Evolutionary conservation across 805 yeast genomes (phyloP).

Genomic region (Spathaspora passalidarum): DNA sequence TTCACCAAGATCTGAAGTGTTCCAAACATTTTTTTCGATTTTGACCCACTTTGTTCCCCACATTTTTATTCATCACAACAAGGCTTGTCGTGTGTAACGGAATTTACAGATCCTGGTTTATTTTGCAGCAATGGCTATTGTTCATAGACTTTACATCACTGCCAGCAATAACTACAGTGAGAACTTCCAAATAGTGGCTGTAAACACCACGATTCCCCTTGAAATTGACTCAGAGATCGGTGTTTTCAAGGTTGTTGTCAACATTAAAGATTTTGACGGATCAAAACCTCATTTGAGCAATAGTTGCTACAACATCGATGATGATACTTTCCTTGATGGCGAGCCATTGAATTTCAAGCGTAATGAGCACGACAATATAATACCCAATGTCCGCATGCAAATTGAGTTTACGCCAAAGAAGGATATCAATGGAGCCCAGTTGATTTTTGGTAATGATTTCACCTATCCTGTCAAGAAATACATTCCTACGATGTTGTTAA

Average conservation of each 20-base stretch:
- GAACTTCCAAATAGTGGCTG: conserved; percentile 33
- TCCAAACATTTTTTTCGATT: too few relatives aligned
- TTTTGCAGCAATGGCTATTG: conserved; percentile 11
- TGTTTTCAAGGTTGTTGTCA: conserved; percentile 34
- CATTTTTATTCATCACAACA: too few relatives aligned
- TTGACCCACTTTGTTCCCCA: too few relatives aligned
- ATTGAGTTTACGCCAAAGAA: conserved; percentile 41
- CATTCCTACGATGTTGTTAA: conserved; percentile 49
- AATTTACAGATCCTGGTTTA: background rate
- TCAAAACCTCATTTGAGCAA: conserved; percentile 31
- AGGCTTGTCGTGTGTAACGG: too few relatives aligned
- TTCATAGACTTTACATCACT: conserved; percentile 31
- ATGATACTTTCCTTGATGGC: conserved; percentile 24
- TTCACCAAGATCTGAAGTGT: too few relatives aligned
- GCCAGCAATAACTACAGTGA: conserved; percentile 26
- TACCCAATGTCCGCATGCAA: conserved; percentile 31
- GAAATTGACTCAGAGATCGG: conserved; percentile 38
- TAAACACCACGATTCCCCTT: conserved; percentile 40
- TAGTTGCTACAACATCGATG: conserved; percentile 30
- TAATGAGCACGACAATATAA: conserved; percentile 9
- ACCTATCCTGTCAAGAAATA: conserved; percentile 54
- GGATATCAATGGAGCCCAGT: conserved; percentile 47
- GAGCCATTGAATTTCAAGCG: conserved; percentile 5
- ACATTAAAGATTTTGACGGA: conserved; percentile 48
- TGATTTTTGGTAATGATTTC: conserved; percentile 70